Evolutionary conservation across 345 rosid species (phyloP).

Genomic region (Cochlearia excelsa): DNA sequence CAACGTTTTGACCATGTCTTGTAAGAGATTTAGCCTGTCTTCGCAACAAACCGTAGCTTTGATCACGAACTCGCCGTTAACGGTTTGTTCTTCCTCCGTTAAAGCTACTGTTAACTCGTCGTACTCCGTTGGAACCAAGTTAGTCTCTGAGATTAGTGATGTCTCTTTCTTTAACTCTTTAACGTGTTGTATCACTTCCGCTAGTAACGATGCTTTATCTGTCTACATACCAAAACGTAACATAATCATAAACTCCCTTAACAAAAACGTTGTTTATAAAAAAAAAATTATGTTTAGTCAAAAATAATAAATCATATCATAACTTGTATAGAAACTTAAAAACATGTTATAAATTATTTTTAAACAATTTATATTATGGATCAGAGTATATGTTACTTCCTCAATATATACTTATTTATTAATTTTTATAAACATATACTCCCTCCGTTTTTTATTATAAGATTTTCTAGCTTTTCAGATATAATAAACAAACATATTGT

Average conservation of each 20-base stretch:
- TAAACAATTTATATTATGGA: no score
- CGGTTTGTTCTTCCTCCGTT: constrained; percentile 43
- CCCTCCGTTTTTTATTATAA: no score
- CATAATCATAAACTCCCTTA: constrained; percentile 8
- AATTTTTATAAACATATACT: background rate
- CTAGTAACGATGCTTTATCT: constrained; percentile 94
- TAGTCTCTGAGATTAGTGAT: constrained; percentile 72
- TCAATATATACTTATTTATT: no score
- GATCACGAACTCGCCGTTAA: constrained; percentile 76
- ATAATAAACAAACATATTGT: no score
- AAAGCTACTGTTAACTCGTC: constrained; percentile 86
- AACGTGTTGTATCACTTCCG: constrained; percentile 97
- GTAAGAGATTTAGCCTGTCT: constrained; percentile 84
- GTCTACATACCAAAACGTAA: constrained; percentile 45
- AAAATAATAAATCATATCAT: no score
- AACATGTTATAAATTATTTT: no score
- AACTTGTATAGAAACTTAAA: no score
- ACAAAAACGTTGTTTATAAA: no score
- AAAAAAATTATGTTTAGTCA: no score
- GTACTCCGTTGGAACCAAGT: constrained; percentile 72
- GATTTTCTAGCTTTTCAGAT: no score
- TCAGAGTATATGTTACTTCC: no score
- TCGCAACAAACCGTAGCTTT: constrained; percentile 94
- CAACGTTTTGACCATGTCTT: constrained; percentile 79
- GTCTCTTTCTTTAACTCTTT: constrained; percentile 87